Evolutionary conservation across 768 basidiomycete genomes (phyloP), one percentile per base, ranked within the genome.

Genomic region (Boletus subparvulus): DNA sequence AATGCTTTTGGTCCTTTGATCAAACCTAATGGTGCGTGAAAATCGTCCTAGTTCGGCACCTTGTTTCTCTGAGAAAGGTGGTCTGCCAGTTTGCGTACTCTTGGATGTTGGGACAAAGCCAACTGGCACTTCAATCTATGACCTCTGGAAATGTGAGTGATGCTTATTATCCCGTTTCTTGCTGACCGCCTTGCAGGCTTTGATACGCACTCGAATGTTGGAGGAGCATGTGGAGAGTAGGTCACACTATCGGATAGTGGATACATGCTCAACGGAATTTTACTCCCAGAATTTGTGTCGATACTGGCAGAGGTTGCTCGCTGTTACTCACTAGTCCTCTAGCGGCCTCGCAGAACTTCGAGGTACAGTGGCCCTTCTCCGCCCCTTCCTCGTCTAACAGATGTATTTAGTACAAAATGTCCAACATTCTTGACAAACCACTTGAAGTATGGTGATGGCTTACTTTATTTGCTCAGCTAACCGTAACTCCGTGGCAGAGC

Each of bases 21-120:
- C 64, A 83, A 86, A 59, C 88, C 94, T 39, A 92, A 94, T 65
- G 88, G 89, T 87, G 49, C 35, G 75, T 41, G 9, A 26, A n/a
- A 47, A 49, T 32, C 13, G 9, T 17, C 16, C 28, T 6, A 4
- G 3, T 36, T 40, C 11, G 12, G 1, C 19, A 8, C 5, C 21
- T 16, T 43, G 35, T 47, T 21, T 41, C 11, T 37, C 53, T 60
- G 10, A 61, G 14, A 36, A 10, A 7, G 4, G 26, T 28, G 41
- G 39, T 47, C 36, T 57, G 40, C 14, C 51, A 88, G 92, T 97
- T 50, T 95, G 94, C 65, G 74, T 97, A 56, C 83, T 98, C 39
- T 82, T 98, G 59, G 95, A 98, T 70, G 95, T 98, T 43, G 95
- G 95, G 35, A 98, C 95, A 33, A 94, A 95, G 69, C 95, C 95